These are phyloP conservation scores for Boletellus sp. DNA, from an alignment of 768 basidiomycete species.

Conservation along the genomic window DNA sequence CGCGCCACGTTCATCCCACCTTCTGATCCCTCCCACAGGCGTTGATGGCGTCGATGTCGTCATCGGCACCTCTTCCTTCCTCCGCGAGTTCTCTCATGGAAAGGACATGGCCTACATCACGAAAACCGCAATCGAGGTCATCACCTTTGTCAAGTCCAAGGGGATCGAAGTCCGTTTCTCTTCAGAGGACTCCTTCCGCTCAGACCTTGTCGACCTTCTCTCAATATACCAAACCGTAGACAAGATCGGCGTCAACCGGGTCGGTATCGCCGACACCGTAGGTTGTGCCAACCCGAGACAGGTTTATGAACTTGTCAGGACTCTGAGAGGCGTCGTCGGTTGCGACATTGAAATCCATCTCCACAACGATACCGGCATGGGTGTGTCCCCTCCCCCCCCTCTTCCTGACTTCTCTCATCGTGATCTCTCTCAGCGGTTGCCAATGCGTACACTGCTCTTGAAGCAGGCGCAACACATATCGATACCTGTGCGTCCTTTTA, in stretches of 20 bases:
- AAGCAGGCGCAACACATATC: slow-evolving; percentile 98
- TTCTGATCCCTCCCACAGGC: slow-evolving; percentile 43
- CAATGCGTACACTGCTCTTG: slow-evolving; percentile 96
- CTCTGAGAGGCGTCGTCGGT: slow-evolving; percentile 89
- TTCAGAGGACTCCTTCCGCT: slow-evolving; percentile 99
- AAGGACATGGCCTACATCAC: slow-evolving; percentile 99
- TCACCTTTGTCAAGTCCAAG: slow-evolving; percentile 99
- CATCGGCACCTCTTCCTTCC: slow-evolving; percentile 98
- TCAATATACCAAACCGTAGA: slow-evolving; percentile 99
- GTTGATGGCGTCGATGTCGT: slow-evolving; percentile 99
- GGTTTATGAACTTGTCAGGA: slow-evolving; percentile 97
- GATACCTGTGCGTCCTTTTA: slow-evolving; percentile 75
- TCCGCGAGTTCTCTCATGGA: slow-evolving; percentile 98
- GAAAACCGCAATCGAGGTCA: slow-evolving; percentile 97
- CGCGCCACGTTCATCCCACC: neutral
- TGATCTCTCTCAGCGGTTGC: slow-evolving; percentile 68
- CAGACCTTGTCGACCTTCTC: slow-evolving; percentile 96
- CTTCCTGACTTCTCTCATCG: neutral
- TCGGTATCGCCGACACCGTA: slow-evolving; percentile 98
- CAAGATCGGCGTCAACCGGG: slow-evolving; percentile 98
- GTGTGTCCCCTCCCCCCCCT: slow-evolving; percentile 36
- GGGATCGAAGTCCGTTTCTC: slow-evolving; percentile 99
- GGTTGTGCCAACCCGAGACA: slow-evolving; percentile 98
- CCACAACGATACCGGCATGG: slow-evolving; percentile 98
- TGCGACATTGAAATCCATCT: slow-evolving; percentile 99